Conservation (phyloP, 805 yeast species). For the Lipomyces orientalis region DNA sequence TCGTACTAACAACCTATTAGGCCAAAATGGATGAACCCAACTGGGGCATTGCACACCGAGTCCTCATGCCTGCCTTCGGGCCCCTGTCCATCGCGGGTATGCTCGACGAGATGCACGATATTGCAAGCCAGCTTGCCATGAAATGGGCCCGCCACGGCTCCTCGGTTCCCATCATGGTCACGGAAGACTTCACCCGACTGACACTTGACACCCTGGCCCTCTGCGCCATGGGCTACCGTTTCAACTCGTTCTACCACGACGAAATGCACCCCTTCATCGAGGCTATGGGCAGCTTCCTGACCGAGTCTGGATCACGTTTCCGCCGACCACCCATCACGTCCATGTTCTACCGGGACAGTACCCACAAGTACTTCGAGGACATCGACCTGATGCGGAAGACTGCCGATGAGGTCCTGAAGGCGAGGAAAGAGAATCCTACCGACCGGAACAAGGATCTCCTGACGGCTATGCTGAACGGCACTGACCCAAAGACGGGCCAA, state of each 20-base stretch:
- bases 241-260: slow-evolving; percentile 8
- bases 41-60: slow-evolving; percentile 11
- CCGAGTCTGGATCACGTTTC: slow-evolving; percentile 3
- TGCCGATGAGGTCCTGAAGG: slow-evolving; percentile 9
- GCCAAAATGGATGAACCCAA: slow-evolving; percentile 3
- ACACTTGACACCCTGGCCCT: slow-evolving; percentile 6
- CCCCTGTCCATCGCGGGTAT: slow-evolving; percentile 5
- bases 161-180: slow-evolving; percentile 9
- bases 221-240: slow-evolving; percentile 11
- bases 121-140: slow-evolving; percentile 7
- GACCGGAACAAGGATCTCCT: slow-evolving; percentile 10
- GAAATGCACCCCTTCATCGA: slow-evolving; percentile 9
- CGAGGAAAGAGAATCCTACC: slow-evolving; percentile 3
- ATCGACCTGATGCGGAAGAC: slow-evolving; percentile 4
- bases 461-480: slow-evolving; percentile 9
- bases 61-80: slow-evolving; percentile 11
- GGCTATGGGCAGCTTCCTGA: slow-evolving; percentile 11
- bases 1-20: slow-evolving; percentile 7
- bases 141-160: slow-evolving; percentile 10
- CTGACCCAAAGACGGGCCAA: slow-evolving; percentile 1
- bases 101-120: slow-evolving; percentile 10
- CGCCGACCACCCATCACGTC: slow-evolving; percentile 6
- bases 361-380: slow-evolving; percentile 5
- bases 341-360: slow-evolving; percentile 5
- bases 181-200: slow-evolving; percentile 7